phyloP scores from a whole-genome alignment of 768 basidiomycete genomes.

The Boletus insuetus region DNA sequence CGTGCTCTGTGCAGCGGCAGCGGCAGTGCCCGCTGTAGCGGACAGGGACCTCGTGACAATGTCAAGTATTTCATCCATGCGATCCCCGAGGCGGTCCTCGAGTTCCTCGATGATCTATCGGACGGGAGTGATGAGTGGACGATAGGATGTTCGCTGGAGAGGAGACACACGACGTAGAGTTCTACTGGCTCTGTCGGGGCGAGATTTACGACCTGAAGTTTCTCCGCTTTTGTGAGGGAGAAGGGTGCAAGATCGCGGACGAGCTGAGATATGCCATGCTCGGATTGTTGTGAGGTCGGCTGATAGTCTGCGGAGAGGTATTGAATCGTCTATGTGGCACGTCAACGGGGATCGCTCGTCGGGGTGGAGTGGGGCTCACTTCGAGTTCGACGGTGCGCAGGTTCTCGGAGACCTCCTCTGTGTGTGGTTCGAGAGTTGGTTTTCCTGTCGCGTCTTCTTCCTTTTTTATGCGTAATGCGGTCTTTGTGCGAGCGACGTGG shows the following conservation, averaged over 20 bases:
- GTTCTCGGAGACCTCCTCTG: slow-evolving; percentile 72
- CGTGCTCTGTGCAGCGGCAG: neutral
- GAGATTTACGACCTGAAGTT: slow-evolving; percentile 88
- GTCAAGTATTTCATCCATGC: slow-evolving; percentile 63
- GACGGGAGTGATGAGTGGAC: neutral
- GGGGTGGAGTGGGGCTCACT: slow-evolving; percentile 19
- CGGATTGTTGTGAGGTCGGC: slow-evolving; percentile 63
- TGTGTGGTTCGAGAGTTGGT: slow-evolving; percentile 29
- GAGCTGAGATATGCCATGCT: slow-evolving; percentile 60
- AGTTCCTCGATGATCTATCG: slow-evolving; percentile 89
- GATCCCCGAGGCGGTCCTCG: slow-evolving; percentile 74
- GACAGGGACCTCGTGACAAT: slow-evolving; percentile 48
- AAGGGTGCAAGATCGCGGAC: slow-evolving; percentile 65
- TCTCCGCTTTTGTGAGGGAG: slow-evolving; percentile 86
- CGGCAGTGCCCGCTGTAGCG: neutral
- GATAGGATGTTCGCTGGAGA: neutral
- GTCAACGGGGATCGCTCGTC: neutral
- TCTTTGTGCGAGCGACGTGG: slow-evolving; percentile 65
- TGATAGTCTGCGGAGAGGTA: slow-evolving; percentile 78
- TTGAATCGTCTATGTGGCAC: slow-evolving; percentile 64
- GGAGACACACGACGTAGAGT: slow-evolving; percentile 75
- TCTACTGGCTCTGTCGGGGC: slow-evolving; percentile 80
- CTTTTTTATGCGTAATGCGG: slow-evolving; percentile 72
- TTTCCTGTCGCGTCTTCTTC: slow-evolving; percentile 58
- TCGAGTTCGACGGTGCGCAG: slow-evolving; percentile 84